phyloP scores from a whole-genome alignment of 148 eudicot species.

The Cornus florida region DNA sequence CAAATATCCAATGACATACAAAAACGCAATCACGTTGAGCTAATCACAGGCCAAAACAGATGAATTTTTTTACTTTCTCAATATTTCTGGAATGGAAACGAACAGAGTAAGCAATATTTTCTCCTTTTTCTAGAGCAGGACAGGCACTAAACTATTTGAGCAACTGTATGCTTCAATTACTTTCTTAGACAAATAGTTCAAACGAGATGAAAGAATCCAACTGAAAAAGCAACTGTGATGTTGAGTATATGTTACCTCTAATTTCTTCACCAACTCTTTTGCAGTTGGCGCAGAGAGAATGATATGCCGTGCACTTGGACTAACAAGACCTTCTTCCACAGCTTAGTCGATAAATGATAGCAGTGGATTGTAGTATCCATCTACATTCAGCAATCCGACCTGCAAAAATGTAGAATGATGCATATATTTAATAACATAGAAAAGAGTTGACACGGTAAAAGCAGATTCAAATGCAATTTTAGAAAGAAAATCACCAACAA shows the following conservation, averaged over 20 bases:
- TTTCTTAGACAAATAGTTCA: background rate
- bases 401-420: constrained; percentile 14
- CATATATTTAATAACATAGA: background rate
- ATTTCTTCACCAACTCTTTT: constrained; percentile 61
- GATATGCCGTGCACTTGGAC: constrained; percentile 75
- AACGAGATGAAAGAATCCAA: background rate
- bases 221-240: too few relatives aligned
- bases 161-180: background rate
- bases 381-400: constrained; percentile 88
- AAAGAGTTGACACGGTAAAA: background rate
- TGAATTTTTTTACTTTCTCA: too few relatives aligned
- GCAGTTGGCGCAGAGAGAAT: constrained; percentile 85
- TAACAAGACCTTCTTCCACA: constrained; percentile 83
- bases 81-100: too few relatives aligned
- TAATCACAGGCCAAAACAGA: background rate
- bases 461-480: background rate
- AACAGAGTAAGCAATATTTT: background rate
- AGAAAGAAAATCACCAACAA: background rate
- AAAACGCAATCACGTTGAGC: too few relatives aligned
- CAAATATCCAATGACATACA: background rate
- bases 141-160: background rate
- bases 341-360: constrained; percentile 87
- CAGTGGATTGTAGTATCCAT: constrained; percentile 79
- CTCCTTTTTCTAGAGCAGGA: background rate
- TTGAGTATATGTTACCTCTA: constrained; percentile 51